Evolutionary conservation across 2,329 filamentous ascomycete genomes (phyloP).

Genomic region (Aspergillus sp.): DNA sequence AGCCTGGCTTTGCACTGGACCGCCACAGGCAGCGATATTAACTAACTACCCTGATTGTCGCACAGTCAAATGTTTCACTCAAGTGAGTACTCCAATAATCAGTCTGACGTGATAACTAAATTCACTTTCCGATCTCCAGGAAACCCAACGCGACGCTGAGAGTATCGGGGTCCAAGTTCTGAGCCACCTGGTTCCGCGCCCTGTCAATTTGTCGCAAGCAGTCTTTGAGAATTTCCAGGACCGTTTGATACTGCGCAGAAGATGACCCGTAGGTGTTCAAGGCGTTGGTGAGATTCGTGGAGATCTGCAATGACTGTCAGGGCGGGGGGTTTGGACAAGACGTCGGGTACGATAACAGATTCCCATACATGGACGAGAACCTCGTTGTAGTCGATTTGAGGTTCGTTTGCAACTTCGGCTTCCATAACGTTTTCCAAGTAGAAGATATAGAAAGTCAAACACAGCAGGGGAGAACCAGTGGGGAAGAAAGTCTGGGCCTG

Average conservation of each 20-base stretch:
- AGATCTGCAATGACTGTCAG: constrained; percentile 29
- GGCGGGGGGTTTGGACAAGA: not conserved
- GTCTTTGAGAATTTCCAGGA: constrained; percentile 37
- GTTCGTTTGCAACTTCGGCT: not conserved
- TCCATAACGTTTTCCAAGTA: not conserved
- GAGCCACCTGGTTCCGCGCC: constrained; percentile 6
- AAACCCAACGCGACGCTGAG: constrained; percentile 35
- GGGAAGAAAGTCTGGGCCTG: not conserved
- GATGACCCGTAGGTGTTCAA: constrained; percentile 39
- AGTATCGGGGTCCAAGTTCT: constrained; percentile 29
- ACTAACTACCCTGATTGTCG: not conserved
- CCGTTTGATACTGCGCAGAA: constrained; percentile 37
- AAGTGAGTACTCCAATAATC: not conserved
- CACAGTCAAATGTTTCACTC: not conserved
- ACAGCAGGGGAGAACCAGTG: not conserved
- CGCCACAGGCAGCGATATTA: not conserved
- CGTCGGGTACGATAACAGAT: not conserved
- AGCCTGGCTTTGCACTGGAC: not conserved
- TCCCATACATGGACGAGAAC: constrained; percentile 21
- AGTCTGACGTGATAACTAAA: not conserved
- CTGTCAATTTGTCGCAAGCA: constrained; percentile 32
- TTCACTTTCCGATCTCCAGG: constrained; percentile 26
- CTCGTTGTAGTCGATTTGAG: constrained; percentile 19
- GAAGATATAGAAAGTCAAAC: not conserved
- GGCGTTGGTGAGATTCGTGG: constrained; percentile 44